Conservation (phyloP, 805 yeast species). For the Monosporozyma unispora region DNA sequence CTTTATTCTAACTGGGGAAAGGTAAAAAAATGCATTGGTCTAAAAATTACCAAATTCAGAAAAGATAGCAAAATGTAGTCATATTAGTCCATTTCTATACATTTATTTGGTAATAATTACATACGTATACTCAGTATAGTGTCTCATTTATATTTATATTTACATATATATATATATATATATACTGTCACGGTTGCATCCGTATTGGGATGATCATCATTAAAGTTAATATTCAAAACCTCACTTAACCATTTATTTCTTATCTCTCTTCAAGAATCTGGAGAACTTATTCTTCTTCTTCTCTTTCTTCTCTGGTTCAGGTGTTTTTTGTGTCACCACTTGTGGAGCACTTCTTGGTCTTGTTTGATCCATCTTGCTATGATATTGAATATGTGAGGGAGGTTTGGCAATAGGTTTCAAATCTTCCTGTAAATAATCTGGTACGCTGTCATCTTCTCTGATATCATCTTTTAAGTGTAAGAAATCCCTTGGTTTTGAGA, state of each 20-base stretch:
- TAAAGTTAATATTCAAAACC: neutral
- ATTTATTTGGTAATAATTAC: neutral
- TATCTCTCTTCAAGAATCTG: constrained; percentile 33
- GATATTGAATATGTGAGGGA: constrained; percentile 18
- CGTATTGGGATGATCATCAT: neutral
- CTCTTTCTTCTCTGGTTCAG: constrained; percentile 25
- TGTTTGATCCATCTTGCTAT: neutral
- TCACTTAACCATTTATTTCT: constrained; percentile 1
- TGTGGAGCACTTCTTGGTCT: neutral
- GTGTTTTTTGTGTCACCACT: neutral
- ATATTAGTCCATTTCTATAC: neutral
- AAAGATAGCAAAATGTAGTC: neutral
- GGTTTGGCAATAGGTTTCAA: constrained; percentile 17
- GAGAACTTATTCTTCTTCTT: constrained; percentile 41
- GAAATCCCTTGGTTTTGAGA: constrained; percentile 32
- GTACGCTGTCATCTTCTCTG: constrained; percentile 32
- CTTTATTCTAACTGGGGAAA: too few relatives aligned
- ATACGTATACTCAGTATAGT: neutral
- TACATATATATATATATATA: neutral
- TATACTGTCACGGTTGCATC: neutral
- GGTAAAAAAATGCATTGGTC: too few relatives aligned
- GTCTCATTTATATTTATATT: too few relatives aligned
- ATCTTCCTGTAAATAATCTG: constrained; percentile 34
- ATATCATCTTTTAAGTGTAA: constrained; percentile 36
- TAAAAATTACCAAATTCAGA: too few relatives aligned